Conservation (phyloP, 768 basidiomycete genomes). For the Collybia sp. region DNA sequence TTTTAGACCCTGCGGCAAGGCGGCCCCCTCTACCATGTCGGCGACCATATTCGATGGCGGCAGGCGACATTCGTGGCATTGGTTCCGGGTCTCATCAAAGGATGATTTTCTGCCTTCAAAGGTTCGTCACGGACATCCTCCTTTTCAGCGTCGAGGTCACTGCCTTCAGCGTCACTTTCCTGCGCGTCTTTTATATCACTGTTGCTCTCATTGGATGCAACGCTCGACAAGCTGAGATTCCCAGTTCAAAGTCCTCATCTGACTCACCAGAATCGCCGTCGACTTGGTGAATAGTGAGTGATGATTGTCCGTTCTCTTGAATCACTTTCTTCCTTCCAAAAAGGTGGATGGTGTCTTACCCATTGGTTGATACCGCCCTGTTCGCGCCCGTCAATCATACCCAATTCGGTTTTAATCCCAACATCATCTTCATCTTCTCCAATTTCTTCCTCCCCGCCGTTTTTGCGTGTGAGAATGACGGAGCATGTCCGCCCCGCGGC, state of each 20-base stretch:
- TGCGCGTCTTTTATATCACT: conserved; percentile 25
- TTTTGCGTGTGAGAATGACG: conserved; percentile 45
- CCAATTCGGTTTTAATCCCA: conserved; percentile 60
- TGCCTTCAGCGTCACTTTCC: conserved; percentile 25
- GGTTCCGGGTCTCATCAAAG: conserved; percentile 59
- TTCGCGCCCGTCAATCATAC: conserved; percentile 68
- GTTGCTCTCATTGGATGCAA: conserved; percentile 22
- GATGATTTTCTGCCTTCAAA: conserved; percentile 53
- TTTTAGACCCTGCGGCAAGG: no score
- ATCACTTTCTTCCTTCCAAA: conserved; percentile 43
- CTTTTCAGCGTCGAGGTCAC: no score
- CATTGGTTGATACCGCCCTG: conserved; percentile 61
- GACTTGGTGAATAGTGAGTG: conserved; percentile 23
- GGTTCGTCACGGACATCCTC: conserved; percentile 32
- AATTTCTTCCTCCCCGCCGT: conserved; percentile 13
- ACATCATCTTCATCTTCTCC: conserved; percentile 36
- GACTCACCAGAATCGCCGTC: conserved; percentile 43
- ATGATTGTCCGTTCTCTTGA: conserved; percentile 8
- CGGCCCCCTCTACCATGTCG: conserved; percentile 52
- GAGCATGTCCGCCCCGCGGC: conserved; percentile 68
- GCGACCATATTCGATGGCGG: conserved; percentile 62
- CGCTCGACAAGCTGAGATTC: conserved; percentile 26
- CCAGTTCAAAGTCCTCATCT: conserved; percentile 37
- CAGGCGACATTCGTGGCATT: conserved; percentile 67
- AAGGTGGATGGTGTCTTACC: conserved; percentile 53